Conservation (phyloP, 176 grass and related monocot species). For the Cymbopogon citratus region DNA sequence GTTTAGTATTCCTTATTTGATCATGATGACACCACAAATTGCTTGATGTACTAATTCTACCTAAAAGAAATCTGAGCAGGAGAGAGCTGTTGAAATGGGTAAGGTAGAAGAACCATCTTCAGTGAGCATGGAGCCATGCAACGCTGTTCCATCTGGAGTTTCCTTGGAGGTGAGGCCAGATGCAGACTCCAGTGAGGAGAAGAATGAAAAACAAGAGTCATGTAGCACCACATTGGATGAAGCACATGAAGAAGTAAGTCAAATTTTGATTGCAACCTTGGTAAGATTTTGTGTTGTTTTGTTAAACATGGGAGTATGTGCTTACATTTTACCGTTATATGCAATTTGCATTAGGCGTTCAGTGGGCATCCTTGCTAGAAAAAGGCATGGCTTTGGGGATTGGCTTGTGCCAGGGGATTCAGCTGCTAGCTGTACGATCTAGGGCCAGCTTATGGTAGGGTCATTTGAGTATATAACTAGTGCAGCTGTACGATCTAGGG, state of each 20-base stretch:
- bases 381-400: not conserved
- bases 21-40: not conserved
- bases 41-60: not conserved
- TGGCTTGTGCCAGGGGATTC: not conserved
- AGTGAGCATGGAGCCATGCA: not conserved
- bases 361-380: not conserved
- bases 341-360: not conserved
- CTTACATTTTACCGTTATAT: not conserved
- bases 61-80: not conserved
- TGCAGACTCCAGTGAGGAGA: not conserved
- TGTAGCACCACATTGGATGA: not conserved
- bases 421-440: not conserved
- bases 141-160: not conserved
- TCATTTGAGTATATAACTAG: not conserved
- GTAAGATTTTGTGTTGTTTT: not conserved
- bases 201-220: not conserved
- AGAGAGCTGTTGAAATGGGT: not conserved
- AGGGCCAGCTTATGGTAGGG: not conserved
- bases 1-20: not conserved
- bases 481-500: not conserved
- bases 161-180: not conserved
- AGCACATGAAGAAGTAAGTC: constrained; percentile 24
- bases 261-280: not conserved
- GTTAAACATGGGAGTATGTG: not conserved
- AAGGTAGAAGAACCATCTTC: not conserved